Percentiles rank a stretch among this genome's conserved stretches.
These are phyloP conservation scores for Tolypocladium capitatum DNA, from an alignment of 2,329 filamentous ascomycete species.

Conservation along the genomic window DNA sequence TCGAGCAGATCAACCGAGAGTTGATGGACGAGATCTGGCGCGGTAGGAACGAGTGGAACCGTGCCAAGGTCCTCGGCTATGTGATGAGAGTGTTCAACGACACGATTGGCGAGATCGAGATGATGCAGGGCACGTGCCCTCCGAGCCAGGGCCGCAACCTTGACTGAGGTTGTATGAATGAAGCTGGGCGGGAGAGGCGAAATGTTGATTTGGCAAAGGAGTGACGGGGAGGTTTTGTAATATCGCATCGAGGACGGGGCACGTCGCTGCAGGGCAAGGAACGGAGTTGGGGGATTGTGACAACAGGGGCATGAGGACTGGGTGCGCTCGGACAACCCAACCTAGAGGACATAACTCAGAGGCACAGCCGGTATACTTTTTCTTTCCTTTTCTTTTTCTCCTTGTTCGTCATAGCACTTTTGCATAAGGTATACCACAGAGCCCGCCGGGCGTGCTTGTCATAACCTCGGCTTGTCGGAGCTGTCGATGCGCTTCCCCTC, in stretches of 20 bases:
- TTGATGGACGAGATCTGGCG: conserved; percentile 88
- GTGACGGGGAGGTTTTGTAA: conserved; percentile 1
- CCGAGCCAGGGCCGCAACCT: conserved; percentile 24
- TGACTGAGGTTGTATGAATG: conserved; percentile 1
- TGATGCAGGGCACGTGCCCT: conserved; percentile 30
- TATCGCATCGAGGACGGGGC: background rate
- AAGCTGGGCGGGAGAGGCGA: conserved; percentile 4
- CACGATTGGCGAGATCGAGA: conserved; percentile 55
- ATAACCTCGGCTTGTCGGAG: conserved; percentile 29
- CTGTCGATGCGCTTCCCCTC: conserved; percentile 64
- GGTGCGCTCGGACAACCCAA: too few relatives aligned
- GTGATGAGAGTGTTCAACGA: conserved; percentile 64
- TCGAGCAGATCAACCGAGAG: conserved; percentile 83
- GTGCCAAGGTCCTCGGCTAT: conserved; percentile 53
- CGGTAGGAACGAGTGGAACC: conserved; percentile 68
- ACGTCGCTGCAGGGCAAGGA: background rate
- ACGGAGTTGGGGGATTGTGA: conserved; percentile 1
- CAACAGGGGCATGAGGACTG: background rate
- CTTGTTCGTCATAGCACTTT: background rate
- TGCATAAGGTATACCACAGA: background rate
- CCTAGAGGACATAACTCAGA: background rate
- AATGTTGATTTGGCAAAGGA: background rate
- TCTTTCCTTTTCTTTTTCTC: background rate
- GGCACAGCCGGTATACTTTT: background rate
- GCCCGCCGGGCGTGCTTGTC: background rate